phyloP scores from a whole-genome alignment of 768 basidiomycete species.

The Termitomyces heimii region DNA sequence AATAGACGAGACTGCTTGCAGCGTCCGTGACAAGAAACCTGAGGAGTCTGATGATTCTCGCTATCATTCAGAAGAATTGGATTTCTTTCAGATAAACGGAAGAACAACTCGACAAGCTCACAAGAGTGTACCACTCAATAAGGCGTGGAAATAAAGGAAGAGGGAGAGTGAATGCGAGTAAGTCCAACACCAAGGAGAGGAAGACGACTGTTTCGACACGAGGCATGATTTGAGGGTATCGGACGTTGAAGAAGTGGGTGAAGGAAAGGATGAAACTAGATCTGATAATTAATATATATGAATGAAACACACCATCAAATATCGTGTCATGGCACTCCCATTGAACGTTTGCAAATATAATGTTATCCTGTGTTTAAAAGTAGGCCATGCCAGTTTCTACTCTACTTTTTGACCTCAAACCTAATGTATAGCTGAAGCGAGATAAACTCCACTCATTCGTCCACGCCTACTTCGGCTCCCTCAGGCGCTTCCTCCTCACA shows the following conservation, averaged over 20 bases:
- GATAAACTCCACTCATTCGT: background rate
- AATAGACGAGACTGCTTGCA: constrained; percentile 59
- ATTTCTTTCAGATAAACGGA: background rate
- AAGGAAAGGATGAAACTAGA: background rate
- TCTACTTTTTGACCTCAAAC: too few species aligned
- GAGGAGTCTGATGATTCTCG: constrained; percentile 66
- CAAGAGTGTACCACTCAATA: constrained; percentile 86
- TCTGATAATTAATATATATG: background rate
- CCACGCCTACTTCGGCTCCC: constrained; percentile 10
- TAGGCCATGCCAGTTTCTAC: too few species aligned
- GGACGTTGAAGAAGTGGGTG: background rate
- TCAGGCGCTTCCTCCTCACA: constrained; percentile 12
- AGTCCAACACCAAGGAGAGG: constrained; percentile 83
- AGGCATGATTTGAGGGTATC: constrained; percentile 35
- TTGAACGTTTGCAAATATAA: too few species aligned
- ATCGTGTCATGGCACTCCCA: too few species aligned
- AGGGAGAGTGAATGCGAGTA: constrained; percentile 89
- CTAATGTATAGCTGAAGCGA: background rate
- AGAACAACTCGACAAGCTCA: constrained; percentile 23
- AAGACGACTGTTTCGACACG: constrained; percentile 83
- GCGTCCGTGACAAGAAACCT: constrained; percentile 69
- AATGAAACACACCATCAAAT: background rate
- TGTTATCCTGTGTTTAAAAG: too few species aligned
- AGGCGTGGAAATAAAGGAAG: constrained; percentile 98
- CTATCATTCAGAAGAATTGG: constrained; percentile 25